Evolutionary conservation across 192 early-diverging fungal species (phyloP).

Genomic region (Dissophora ornata): DNA sequence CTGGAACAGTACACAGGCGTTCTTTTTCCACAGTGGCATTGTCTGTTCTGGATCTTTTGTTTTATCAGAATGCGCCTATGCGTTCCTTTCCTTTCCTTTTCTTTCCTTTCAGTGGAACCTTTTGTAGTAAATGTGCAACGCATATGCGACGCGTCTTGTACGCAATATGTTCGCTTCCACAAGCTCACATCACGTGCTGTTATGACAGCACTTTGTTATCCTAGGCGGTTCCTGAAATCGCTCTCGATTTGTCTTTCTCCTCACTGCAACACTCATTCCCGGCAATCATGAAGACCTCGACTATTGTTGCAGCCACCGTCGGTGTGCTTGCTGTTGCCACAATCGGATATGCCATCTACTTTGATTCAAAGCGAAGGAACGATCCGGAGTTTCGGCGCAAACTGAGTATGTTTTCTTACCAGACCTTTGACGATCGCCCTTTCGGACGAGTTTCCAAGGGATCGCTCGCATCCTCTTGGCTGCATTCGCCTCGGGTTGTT

Average conservation of each 20-base stretch:
- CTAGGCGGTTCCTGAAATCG: too few species aligned
- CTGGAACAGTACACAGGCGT: slow-evolving; percentile 16
- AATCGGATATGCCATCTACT: slow-evolving; percentile 88
- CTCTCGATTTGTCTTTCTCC: not conserved
- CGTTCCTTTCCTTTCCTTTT: too few species aligned
- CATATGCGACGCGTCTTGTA: too few species aligned
- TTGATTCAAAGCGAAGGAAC: slow-evolving; percentile 91
- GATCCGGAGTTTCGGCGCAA: slow-evolving; percentile 88
- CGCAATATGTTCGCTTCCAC: too few species aligned
- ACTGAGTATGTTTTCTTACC: slow-evolving; percentile 76
- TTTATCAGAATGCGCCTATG: not conserved
- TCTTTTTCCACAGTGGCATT: not conserved
- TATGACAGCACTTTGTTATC: too few species aligned
- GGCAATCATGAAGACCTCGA: slow-evolving; percentile 41
- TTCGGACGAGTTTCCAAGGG: too few species aligned
- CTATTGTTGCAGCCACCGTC: slow-evolving; percentile 53
- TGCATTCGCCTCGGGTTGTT: too few species aligned
- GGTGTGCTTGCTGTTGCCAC: slow-evolving; percentile 71
- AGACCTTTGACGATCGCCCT: too few species aligned
- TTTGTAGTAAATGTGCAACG: too few species aligned
- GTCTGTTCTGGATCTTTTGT: not conserved
- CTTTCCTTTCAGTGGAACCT: too few species aligned
- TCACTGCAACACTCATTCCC: not conserved
- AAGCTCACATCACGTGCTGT: not conserved
- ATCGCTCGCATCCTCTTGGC: too few species aligned